These are phyloP conservation scores for Cyathus striatus DNA, from an alignment of 768 basidiomycete species.

Conservation along the genomic window DNA sequence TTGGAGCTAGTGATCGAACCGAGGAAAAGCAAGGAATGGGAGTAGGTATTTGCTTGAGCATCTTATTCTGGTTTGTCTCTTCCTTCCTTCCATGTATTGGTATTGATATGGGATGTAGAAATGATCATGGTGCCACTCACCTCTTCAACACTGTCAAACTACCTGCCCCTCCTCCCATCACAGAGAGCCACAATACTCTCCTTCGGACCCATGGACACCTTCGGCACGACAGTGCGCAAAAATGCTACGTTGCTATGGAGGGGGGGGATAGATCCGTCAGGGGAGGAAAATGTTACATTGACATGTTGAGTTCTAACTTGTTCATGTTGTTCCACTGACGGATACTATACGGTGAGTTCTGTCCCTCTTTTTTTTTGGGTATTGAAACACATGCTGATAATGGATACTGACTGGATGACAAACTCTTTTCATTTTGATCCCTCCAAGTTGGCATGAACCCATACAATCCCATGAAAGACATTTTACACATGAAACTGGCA, in stretches of 20 bases:
- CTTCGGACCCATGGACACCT: constrained; percentile 76
- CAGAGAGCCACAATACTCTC: constrained; percentile 71
- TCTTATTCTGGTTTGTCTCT: constrained; percentile 60
- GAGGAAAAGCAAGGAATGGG: constrained; percentile 58
- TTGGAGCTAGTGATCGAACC: too few species aligned
- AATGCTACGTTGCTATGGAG: too few species aligned
- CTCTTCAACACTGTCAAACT: constrained; percentile 69
- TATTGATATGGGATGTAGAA: constrained; percentile 32
- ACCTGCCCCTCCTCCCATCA: constrained; percentile 72
- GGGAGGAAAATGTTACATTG: constrained; percentile 1
- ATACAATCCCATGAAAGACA: constrained; percentile 75
- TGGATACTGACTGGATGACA: constrained; percentile 80
- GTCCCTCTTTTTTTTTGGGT: constrained; percentile 4
- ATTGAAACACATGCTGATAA: too few species aligned
- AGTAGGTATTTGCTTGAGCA: constrained; percentile 70
- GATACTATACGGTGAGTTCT: constrained; percentile 76
- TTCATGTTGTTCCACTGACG: constrained; percentile 86
- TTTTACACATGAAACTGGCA: constrained; percentile 82
- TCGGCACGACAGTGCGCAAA: constrained; percentile 74
- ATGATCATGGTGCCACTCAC: constrained; percentile 73
- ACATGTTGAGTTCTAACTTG: constrained; percentile 36
- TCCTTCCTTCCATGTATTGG: not conserved
- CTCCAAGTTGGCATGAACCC: constrained; percentile 76
- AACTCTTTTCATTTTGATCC: constrained; percentile 87
- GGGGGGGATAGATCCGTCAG: too few species aligned